Percentiles rank a stretch among this genome's conserved stretches.
Conservation (phyloP, 2,329 filamentous ascomycete genomes). For the Alternaria atra region DNA sequence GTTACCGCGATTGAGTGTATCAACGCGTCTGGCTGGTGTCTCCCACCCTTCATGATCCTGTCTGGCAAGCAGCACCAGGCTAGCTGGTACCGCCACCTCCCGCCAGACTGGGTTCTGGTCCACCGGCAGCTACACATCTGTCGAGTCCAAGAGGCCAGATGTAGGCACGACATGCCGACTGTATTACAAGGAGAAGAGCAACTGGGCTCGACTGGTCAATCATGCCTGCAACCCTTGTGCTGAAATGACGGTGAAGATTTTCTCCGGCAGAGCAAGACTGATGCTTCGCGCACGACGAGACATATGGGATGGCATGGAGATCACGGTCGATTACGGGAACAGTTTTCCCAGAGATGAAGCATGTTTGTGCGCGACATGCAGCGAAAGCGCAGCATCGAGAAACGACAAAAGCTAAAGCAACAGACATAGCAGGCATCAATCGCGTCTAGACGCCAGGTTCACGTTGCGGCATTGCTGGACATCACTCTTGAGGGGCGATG, state of each 20-base stretch:
- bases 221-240: slow-evolving; percentile 4
- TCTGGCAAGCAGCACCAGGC: too few relatives aligned
- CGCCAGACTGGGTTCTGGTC: too few relatives aligned
- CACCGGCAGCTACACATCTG: neutral
- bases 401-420: neutral
- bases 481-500: too few relatives aligned
- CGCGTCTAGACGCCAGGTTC: neutral
- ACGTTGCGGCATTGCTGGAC: neutral
- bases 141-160: neutral
- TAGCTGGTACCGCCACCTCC: too few relatives aligned
- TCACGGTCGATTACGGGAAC: neutral
- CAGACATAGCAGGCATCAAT: neutral
- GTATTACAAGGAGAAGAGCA: slow-evolving; percentile 2
- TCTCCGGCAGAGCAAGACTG: neutral
- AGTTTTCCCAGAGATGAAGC: neutral
- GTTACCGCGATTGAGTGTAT: too few relatives aligned
- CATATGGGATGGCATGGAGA: slow-evolving; percentile 4
- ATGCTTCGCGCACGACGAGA: slow-evolving; percentile 1
- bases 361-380: neutral
- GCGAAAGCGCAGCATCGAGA: neutral
- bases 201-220: slow-evolving; percentile 1
- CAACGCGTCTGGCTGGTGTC: too few relatives aligned
- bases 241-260: neutral
- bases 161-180: neutral
- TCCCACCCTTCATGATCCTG: too few relatives aligned